Evolutionary conservation across 768 basidiomycete genomes (phyloP).

Genomic region (Rhodotorula sphaerocarpa): DNA sequence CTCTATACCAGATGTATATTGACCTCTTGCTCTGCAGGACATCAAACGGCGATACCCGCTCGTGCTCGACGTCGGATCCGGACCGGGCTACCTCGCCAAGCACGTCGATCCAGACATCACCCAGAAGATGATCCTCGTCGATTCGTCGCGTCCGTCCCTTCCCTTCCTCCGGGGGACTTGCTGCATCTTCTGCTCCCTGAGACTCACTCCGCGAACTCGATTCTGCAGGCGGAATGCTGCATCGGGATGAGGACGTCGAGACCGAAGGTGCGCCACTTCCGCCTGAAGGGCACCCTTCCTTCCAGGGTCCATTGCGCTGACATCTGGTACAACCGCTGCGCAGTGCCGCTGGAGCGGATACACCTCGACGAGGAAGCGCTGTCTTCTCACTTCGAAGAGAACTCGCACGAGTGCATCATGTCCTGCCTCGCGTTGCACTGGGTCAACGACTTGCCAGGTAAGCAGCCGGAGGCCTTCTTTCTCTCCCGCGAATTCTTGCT

Average conservation of each 20-base stretch:
- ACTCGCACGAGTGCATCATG: slow-evolving; percentile 83
- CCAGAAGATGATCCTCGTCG: slow-evolving; percentile 70
- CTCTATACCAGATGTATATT: no score
- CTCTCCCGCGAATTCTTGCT: no score
- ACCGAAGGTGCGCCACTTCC: slow-evolving; percentile 59
- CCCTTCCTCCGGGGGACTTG: not conserved
- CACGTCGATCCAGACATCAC: slow-evolving; percentile 62
- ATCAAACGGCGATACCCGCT: slow-evolving; percentile 73
- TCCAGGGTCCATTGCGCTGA: not conserved
- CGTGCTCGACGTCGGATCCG: slow-evolving; percentile 79
- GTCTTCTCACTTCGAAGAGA: slow-evolving; percentile 55
- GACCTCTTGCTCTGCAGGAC: slow-evolving; percentile 58
- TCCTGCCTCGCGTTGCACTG: slow-evolving; percentile 89
- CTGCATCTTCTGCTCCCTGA: no score
- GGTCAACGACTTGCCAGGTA: slow-evolving; percentile 94
- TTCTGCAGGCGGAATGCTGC: slow-evolving; percentile 59
- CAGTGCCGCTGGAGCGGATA: slow-evolving; percentile 69
- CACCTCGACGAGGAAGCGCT: slow-evolving; percentile 78
- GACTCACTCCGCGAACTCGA: no score
- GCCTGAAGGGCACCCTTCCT: no score
- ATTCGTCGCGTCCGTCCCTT: slow-evolving; percentile 64
- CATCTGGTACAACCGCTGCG: not conserved
- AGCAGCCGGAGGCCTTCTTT: no score
- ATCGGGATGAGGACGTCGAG: slow-evolving; percentile 66
- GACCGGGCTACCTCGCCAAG: slow-evolving; percentile 84